phyloP scores from a whole-genome alignment of 1,284 basidiomycete genomes.

The Cutaneotrichosporon sp. region DNA sequence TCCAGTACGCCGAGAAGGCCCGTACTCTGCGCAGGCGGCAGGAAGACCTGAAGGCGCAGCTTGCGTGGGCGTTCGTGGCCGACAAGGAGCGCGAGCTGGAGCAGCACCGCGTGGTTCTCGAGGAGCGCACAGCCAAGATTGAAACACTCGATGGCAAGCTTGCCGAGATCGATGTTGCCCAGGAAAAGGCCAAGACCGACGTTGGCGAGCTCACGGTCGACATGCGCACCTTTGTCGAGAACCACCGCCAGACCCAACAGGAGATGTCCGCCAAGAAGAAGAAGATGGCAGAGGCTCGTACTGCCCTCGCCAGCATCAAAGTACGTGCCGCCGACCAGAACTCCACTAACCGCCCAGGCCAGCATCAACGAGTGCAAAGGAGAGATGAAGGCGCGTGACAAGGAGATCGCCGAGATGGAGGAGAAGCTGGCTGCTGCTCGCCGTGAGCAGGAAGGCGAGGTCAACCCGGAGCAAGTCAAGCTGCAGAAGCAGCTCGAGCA shows the following conservation, averaged over 20 bases:
- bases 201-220: constrained; percentile 55
- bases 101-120: background rate
- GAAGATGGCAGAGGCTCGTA: constrained; percentile 54
- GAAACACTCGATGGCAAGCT: constrained; percentile 12
- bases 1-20: constrained; percentile 71
- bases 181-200: constrained; percentile 45
- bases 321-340: background rate
- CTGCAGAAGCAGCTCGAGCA: constrained; percentile 1
- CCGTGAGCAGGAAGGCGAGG: constrained; percentile 8
- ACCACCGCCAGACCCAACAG: background rate
- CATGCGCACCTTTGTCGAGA: constrained; percentile 41
- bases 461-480: background rate
- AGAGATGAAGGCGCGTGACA: constrained; percentile 58
- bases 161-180: constrained; percentile 41
- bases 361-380: constrained; percentile 18
- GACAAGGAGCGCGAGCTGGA: constrained; percentile 59
- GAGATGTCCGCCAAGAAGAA: constrained; percentile 24
- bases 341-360: background rate
- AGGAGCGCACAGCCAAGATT: constrained; percentile 20
- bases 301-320: background rate
- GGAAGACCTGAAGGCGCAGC: constrained; percentile 55
- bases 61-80: constrained; percentile 85
- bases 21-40: constrained; percentile 66
- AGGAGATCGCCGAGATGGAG: constrained; percentile 10
- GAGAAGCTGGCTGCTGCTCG: constrained; percentile 1